These are phyloP conservation scores for Puccinellia tenuiflora DNA, from an alignment of 176 grass and related monocot genomes.

Conservation along the genomic window DNA sequence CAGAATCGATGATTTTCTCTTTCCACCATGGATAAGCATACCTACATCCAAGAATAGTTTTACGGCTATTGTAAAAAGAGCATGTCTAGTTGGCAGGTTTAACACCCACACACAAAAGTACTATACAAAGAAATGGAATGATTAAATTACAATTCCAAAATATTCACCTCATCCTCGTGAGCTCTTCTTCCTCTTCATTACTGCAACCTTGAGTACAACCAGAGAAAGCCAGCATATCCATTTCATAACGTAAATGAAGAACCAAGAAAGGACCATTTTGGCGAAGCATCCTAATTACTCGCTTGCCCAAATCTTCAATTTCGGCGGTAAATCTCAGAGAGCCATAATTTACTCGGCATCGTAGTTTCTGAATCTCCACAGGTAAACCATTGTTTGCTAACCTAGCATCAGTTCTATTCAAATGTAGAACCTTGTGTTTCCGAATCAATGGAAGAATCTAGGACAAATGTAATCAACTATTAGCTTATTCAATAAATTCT, in stretches of 20 bases:
- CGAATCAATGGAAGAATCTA: constrained; percentile 94
- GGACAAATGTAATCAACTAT: neutral
- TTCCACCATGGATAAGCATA: constrained; percentile 99
- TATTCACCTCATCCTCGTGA: constrained; percentile 76
- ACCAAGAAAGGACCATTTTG: constrained; percentile 88
- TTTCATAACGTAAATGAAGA: constrained; percentile 95
- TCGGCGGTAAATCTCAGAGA: constrained; percentile 75
- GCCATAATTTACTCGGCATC: constrained; percentile 84
- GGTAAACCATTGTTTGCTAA: constrained; percentile 89
- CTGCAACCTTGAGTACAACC: constrained; percentile 94
- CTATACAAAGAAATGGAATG: neutral
- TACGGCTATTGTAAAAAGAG: neutral
- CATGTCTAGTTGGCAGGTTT: neutral
- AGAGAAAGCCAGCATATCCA: constrained; percentile 98
- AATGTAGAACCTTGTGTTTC: constrained; percentile 70
- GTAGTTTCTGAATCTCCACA: constrained; percentile 68
- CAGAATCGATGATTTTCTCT: constrained; percentile 82
- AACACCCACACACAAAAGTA: too few species aligned
- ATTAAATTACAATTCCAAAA: neutral
- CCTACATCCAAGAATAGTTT: constrained; percentile 40
- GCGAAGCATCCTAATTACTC: constrained; percentile 68
- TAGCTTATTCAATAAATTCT: constrained; percentile 22
- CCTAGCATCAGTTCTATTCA: constrained; percentile 88
- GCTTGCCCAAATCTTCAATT: constrained; percentile 81
- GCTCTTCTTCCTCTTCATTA: constrained; percentile 68